phyloP scores from a whole-genome alignment of 176 grass and related monocot genomes.

The Raddia distichophylla region DNA sequence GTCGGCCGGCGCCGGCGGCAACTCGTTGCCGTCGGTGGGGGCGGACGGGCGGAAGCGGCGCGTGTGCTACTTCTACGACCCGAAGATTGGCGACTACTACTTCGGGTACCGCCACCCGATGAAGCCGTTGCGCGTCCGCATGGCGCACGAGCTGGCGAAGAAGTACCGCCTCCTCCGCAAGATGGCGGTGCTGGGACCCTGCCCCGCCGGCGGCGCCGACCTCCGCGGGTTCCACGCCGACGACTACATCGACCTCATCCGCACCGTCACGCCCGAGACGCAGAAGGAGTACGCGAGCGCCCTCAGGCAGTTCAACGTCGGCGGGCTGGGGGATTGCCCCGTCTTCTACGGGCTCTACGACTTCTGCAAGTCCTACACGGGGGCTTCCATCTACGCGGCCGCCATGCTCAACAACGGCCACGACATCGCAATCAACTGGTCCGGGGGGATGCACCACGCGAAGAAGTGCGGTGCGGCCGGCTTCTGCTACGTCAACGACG shows the following conservation, averaged over 20 bases:
- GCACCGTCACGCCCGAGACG: slow-evolving; percentile 79
- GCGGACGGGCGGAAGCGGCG: slow-evolving; percentile 77
- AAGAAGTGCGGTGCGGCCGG: slow-evolving; percentile 87
- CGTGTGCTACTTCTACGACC: slow-evolving; percentile 99
- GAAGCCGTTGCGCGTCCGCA: slow-evolving; percentile 94
- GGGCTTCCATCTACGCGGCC: slow-evolving; percentile 66
- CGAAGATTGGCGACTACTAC: slow-evolving; percentile 98
- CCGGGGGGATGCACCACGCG: slow-evolving; percentile 82
- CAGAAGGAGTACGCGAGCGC: slow-evolving; percentile 70
- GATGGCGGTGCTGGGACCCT: slow-evolving; percentile 74
- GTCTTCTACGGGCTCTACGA: slow-evolving; percentile 83
- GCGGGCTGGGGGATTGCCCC: slow-evolving; percentile 66
- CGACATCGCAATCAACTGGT: slow-evolving; percentile 93
- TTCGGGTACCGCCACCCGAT: slow-evolving; percentile 90
- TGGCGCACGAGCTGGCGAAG: slow-evolving; percentile 77
- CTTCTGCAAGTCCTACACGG: slow-evolving; percentile 92
- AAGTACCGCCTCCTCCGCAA: slow-evolving; percentile 73
- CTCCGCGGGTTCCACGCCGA: slow-evolving; percentile 91
- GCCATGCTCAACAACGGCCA: slow-evolving; percentile 67
- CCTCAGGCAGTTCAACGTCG: slow-evolving; percentile 83
- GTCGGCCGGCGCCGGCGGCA: slow-evolving; percentile 54
- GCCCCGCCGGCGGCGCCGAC: slow-evolving; percentile 60
- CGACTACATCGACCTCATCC: slow-evolving; percentile 83
- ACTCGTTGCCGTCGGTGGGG: slow-evolving; percentile 68
- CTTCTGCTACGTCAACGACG: slow-evolving; percentile 92